phyloP scores from a whole-genome alignment of 306 rosid species.

The Sicyos baderoa region DNA sequence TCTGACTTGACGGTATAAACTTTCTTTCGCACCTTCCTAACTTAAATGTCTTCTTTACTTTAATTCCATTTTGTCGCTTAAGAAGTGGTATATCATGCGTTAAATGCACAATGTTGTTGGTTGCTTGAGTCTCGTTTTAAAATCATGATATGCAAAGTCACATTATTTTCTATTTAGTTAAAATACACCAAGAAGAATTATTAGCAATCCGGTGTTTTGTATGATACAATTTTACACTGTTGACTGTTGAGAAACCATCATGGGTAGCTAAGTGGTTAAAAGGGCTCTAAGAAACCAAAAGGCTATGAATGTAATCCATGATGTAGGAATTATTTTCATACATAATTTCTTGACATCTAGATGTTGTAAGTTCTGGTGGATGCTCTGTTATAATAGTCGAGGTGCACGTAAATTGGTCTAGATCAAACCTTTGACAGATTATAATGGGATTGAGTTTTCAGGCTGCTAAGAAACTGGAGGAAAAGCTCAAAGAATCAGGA shows the following conservation, averaged over 20 bases:
- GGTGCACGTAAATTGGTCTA: too few species aligned
- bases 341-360: too few species aligned
- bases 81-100: not conserved
- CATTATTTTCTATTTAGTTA: not conserved
- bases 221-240: not conserved
- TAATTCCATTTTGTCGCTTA: not conserved
- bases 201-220: not conserved
- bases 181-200: not conserved
- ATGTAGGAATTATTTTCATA: too few species aligned
- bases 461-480: slow-evolving; percentile 87
- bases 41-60: not conserved
- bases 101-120: not conserved
- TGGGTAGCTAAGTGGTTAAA: too few species aligned
- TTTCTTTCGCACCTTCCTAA: not conserved
- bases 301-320: too few species aligned
- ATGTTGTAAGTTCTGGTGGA: too few species aligned
- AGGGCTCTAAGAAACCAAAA: too few species aligned
- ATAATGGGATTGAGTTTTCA: slow-evolving; percentile 30
- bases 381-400: too few species aligned
- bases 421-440: not conserved
- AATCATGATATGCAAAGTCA: not conserved
- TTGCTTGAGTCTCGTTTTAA: not conserved
- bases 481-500: slow-evolving; percentile 77
- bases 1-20: slow-evolving; percentile 72
- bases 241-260: not conserved